Percentiles rank a stretch among this genome's conserved stretches.
These are phyloP conservation scores for Microsporum audouinii DNA, from an alignment of 2,329 filamentous ascomycete species.

Conservation along the genomic window DNA sequence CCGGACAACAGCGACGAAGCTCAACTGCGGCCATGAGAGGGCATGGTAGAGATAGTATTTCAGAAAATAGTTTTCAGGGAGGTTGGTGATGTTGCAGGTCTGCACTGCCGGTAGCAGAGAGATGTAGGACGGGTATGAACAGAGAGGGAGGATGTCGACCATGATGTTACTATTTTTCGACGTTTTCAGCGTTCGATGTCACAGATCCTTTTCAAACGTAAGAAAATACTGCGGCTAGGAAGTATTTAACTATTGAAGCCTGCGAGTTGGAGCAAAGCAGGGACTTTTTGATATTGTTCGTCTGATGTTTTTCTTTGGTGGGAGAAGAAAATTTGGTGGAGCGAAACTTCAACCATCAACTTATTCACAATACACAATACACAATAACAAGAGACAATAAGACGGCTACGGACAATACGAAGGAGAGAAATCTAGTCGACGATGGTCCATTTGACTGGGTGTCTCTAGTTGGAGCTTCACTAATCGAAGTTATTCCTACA, in stretches of 20 bases:
- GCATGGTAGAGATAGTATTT: conserved; percentile 99
- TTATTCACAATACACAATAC: neutral
- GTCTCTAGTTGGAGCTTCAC: neutral
- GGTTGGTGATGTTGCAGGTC: conserved; percentile 96
- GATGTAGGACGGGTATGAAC: conserved; percentile 52
- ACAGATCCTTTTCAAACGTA: no score
- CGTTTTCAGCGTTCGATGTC: no score
- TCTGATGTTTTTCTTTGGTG: no score
- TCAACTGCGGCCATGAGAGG: conserved; percentile 93
- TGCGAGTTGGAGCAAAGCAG: no score
- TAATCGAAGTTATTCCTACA: neutral
- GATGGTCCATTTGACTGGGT: neutral
- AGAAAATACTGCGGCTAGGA: no score
- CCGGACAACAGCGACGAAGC: conserved; percentile 89
- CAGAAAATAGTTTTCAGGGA: conserved; percentile 99
- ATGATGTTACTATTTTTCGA: conserved; percentile 17
- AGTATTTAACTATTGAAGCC: no score
- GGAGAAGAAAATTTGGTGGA: neutral
- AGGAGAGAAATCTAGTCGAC: neutral
- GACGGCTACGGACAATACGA: neutral
- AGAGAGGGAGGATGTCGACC: conserved; percentile 40
- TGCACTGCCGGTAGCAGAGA: conserved; percentile 78
- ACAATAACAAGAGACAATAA: neutral
- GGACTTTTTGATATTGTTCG: no score
- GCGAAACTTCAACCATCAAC: neutral